Evolutionary conservation across 306 rosid genomes (phyloP).

Genomic region (Erythrophleum fordii): DNA sequence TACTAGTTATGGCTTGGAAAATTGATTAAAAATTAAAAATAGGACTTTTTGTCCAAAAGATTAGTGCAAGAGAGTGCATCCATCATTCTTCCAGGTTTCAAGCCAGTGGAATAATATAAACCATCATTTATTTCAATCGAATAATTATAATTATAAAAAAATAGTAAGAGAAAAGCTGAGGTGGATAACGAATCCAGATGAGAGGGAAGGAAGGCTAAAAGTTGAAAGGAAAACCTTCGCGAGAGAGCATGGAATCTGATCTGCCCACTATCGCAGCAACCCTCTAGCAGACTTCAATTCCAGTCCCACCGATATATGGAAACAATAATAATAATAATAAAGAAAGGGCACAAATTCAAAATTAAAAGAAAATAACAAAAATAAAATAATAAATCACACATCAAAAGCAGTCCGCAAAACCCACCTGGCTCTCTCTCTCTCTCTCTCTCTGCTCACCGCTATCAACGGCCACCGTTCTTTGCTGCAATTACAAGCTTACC

Average conservation of each 20-base stretch:
- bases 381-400: constrained; percentile 3
- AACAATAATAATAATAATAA: background rate
- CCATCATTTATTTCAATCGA: background rate
- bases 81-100: constrained; percentile 17
- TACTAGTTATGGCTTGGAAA: background rate
- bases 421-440: background rate
- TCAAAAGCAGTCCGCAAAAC: constrained; percentile 40
- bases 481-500: constrained; percentile 11
- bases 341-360: background rate
- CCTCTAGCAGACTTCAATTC: constrained; percentile 10
- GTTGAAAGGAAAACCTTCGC: constrained; percentile 56
- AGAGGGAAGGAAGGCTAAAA: constrained; percentile 40
- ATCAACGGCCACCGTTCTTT: constrained; percentile 52
- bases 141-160: background rate
- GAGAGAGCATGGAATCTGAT: constrained; percentile 82
- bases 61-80: constrained; percentile 11
- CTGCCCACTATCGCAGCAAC: constrained; percentile 45
- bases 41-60: constrained; percentile 36
- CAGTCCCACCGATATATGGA: background rate
- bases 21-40: constrained; percentile 29
- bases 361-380: background rate
- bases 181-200: constrained; percentile 53
- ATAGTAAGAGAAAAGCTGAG: constrained; percentile 21
- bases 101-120: constrained; percentile 24
- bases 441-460: constrained; percentile 37